These are phyloP conservation scores for Podospora fimiseda DNA, from an alignment of 495 filamentous ascomycete genomes.

Conservation along the genomic window DNA sequence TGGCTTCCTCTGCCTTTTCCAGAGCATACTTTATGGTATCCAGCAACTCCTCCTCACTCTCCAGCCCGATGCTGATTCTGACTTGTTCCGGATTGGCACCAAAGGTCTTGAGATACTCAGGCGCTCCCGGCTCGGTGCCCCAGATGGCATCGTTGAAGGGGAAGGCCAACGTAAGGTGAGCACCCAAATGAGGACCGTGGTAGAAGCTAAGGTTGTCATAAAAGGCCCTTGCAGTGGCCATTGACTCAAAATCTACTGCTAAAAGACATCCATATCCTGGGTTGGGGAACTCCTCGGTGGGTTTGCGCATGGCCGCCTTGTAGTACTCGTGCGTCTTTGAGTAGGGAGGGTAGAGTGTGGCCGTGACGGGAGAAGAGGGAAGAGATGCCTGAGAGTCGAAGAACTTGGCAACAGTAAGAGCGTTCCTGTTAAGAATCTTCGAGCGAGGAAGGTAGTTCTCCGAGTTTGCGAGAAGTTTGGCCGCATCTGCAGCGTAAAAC, in stretches of 20 bases:
- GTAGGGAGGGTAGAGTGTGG: constrained; percentile 37
- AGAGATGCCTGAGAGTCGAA: constrained; percentile 22
- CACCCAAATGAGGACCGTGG: constrained; percentile 43
- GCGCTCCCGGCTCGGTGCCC: constrained; percentile 18
- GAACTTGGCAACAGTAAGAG: constrained; percentile 29
- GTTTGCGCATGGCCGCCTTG: constrained; percentile 27
- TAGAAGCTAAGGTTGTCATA: constrained; percentile 37
- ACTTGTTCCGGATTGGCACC: constrained; percentile 29
- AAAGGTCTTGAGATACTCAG: constrained; percentile 22
- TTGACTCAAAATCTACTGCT: constrained; percentile 35
- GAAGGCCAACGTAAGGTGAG: constrained; percentile 38
- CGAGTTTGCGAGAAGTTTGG: constrained; percentile 35
- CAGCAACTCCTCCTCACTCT: constrained; percentile 31
- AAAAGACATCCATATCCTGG: constrained; percentile 36
- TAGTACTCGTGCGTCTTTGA: constrained; percentile 30
- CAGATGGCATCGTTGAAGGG: constrained; percentile 36
- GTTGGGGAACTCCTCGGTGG: constrained; percentile 24
- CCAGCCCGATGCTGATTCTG: constrained; percentile 37
- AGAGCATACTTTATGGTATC: constrained; percentile 30
- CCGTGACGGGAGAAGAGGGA: constrained; percentile 24
- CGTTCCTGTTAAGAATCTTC: constrained; percentile 38
- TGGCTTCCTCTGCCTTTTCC: constrained; percentile 6
- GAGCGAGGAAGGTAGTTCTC: constrained; percentile 35
- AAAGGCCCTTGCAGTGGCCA: constrained; percentile 29
- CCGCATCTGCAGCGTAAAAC: constrained; percentile 35